Base-by-base conservation (phyloP, 2,329 filamentous ascomycete genomes). In the Zymoseptoria pseudotritici region DNA sequence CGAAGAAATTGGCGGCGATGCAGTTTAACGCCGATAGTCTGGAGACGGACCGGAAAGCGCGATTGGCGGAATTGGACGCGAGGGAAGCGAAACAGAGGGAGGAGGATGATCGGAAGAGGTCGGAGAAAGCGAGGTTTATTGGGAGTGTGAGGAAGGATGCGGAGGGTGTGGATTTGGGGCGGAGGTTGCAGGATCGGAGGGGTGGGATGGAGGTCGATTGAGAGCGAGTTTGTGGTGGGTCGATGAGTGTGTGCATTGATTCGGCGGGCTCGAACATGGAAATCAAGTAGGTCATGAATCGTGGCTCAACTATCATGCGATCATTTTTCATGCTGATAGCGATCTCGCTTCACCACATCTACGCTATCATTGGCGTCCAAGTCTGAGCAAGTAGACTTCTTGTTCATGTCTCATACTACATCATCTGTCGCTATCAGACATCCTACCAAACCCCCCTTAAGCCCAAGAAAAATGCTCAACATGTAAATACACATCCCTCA, bases 31-130 rank as follows among this genome's bases (percentile, higher is more conserved):
- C 75, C 50, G 81, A 80, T 1, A 83, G 87, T 10, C 78, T 95
- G 54, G 89, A 93, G 67, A 71, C 78, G n/a, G 86, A 88, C 66
- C 85, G 91, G 31, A 83, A 83, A 64, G 80, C 82, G 61, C 83
- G 90, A 22, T 77, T 95, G 9, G 83, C 84, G 0, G 84, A 84
- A 1, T 76, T 92, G 19, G 85, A 84, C 22, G 83, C 84, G 63
- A 80, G 80, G 61, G 90, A 95, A 66, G 80, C 82, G 54, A 78
- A 77, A 19, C 82, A 85, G 52, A 80, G 81, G 11, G 85, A 89
- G 61, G 83, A 83, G 0, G 90, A 95, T 57, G 84, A 91, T 29
- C 65, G 66, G 53, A 71, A 69, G 58, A 65, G 74, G 20, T 72
- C 72, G 17, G 73, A 74, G 24, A 67, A 66, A 56, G 74, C 70